Base-by-base conservation (phyloP, 352 stramenopile genomes). In the Pythium scleroteichum region DNA sequence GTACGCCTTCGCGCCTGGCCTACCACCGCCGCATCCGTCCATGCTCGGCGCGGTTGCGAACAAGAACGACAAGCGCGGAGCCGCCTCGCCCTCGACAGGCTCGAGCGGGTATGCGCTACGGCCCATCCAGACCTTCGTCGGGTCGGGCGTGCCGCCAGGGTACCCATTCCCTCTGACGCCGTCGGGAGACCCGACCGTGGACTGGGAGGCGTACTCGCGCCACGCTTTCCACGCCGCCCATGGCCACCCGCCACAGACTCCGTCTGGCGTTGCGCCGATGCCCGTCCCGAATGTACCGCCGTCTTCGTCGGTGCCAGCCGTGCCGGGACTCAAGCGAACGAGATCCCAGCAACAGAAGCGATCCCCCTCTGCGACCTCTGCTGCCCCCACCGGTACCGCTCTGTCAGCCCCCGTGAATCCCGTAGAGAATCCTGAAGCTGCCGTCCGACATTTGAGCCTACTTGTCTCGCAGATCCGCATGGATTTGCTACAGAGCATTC, bases 401-500 rank as follows among this genome's bases (percentile, higher is more conserved):
- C 9, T 29, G 10, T 56, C 40, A 22, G n/a, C 40, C 14, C 33
- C 39, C 13, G 35, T 62, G 16, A 56, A 60, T 45, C 23, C 39
- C 9, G 24, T 60, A 2, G 20, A 56, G 1, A 72, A 69, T 27
- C 69, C 78, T 0, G 80, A 88, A 22, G 79, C 72, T 6, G 83
- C 79, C 0, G 83, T 90, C 24, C 80, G 79, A 6, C 79, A 89
- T 44, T 53, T 92, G 45, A 90, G 79, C 60, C 67, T 71, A 20
- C 72, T 85, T 20, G 81, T 84, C 5, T 64, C 74, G 14, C 70
- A 89, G 53, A 87, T 87, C 29, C 80, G 83, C 14, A 52, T 67
- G 8, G 83, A 89, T 14, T 63, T 92, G 44, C 59, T 92, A 7
- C 69, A 70, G 14, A 86, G 78, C 57, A 90, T 92, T 59, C 85